These are phyloP conservation scores for Colletotrichum sansevieriae DNA, from an alignment of 2,329 filamentous ascomycete species.

Conservation along the genomic window DNA sequence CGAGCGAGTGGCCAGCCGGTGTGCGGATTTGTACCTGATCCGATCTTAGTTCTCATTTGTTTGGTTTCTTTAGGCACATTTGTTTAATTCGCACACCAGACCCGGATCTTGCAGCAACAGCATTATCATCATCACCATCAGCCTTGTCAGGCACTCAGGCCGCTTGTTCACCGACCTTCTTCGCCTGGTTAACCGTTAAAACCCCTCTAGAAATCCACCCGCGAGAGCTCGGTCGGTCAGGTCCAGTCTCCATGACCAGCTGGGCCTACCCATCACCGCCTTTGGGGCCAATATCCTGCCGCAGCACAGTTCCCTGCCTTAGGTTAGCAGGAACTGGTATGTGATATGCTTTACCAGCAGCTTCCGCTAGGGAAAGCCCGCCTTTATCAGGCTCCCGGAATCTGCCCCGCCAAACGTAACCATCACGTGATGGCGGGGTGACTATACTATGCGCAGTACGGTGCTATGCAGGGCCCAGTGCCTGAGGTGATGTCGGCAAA, in stretches of 20 bases:
- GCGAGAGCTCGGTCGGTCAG: slow-evolving; percentile 3
- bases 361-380: neutral
- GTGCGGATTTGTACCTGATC: slow-evolving; percentile 17
- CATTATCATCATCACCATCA: slow-evolving; percentile 1
- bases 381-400: slow-evolving; percentile 26
- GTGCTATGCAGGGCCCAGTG: too few relatives aligned
- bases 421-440: slow-evolving; percentile 41
- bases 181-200: neutral
- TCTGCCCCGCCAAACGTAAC: slow-evolving; percentile 29
- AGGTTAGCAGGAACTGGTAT: neutral
- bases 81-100: neutral
- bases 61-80: slow-evolving; percentile 1
- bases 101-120: neutral
- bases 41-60: neutral
- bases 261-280: slow-evolving; percentile 38
- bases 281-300: slow-evolving; percentile 29
- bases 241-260: slow-evolving; percentile 31
- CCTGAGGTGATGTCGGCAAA: slow-evolving; percentile 6
- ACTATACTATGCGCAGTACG: too few relatives aligned
- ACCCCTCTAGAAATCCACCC: slow-evolving; percentile 11
- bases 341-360: slow-evolving; percentile 16
- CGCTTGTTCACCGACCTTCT: neutral
- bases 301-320: slow-evolving; percentile 16
- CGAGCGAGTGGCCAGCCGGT: neutral
- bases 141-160: slow-evolving; percentile 3